Evolutionary conservation across 345 rosid genomes (phyloP), one percentile per base, ranked within the genome.

Genomic region (Salix arbutifolia): DNA sequence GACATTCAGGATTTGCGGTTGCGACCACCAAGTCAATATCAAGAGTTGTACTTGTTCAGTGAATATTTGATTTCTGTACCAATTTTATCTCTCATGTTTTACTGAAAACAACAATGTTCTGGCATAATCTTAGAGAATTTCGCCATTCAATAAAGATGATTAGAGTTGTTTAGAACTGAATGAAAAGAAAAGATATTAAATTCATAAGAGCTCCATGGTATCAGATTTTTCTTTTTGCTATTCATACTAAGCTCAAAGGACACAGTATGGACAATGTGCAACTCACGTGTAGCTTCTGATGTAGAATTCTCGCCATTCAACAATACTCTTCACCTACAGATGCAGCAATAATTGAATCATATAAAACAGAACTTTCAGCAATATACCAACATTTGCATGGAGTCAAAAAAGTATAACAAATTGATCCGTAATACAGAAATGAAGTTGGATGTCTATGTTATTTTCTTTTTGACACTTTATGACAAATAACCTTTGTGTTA

Each of bases 231-330:
- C n/a, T 21, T 21, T 21, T 53, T 19, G 10, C 58, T 52, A 10
- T 17, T 18, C 58, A 52, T 18, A 0, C 58, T 7, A 52, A 19
- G 67, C 67, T 4, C 18, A 65, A 65, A 65, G 31, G 26, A 44
- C 31, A 69, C n/a, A 6, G 4, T 33, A 25, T 7, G 25, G 58
- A 76, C 48, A 33, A 37, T 30, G 60, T 62, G 66, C 16, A 67
- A 89, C 97, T 91, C 81, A 91, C 98, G 25, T 90, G 86, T 95
- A 95, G 77, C 90, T 88, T 86, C 85, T 87, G 76, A 85, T 75
- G 87, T 93, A 95, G 90, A 95, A 95, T 56, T 87, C 94, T 69
- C 93, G 87, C 99, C 99, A 95, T 61, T 90, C 96, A 30, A 95
- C 94, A 56, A 95, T 77, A 86, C 97, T 90, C 86, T 90, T 92